Evolutionary conservation across 805 yeast species (phyloP).

Genomic region (Nakazawaea ambrosiae): DNA sequence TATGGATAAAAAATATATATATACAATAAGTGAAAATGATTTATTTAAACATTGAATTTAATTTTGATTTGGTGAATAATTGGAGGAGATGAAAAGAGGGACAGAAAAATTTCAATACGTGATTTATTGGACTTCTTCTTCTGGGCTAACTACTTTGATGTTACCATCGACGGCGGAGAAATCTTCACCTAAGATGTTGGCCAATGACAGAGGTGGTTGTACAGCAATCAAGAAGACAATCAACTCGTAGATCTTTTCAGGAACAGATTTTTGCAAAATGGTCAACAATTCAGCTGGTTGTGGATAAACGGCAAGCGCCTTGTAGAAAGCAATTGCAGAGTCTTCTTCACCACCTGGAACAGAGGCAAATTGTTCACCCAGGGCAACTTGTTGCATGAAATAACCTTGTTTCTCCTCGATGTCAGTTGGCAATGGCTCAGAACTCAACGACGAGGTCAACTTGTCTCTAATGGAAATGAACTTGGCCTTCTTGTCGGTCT

Average conservation of each 20-base stretch:
- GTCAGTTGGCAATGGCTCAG: constrained; percentile 64
- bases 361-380: constrained; percentile 76
- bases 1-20: too few species aligned
- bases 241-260: constrained; percentile 73
- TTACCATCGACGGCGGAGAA: constrained; percentile 6
- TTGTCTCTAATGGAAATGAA: constrained; percentile 54
- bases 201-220: constrained; percentile 78
- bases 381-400: constrained; percentile 77
- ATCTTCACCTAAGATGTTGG: constrained; percentile 51
- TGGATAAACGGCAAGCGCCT: constrained; percentile 89
- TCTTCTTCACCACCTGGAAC: constrained; percentile 63
- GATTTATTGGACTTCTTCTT: constrained; percentile 9
- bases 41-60: too few species aligned
- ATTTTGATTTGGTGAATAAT: too few species aligned
- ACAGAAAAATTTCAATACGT: too few species aligned
- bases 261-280: constrained; percentile 84
- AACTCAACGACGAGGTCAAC: constrained; percentile 55
- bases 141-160: constrained; percentile 7
- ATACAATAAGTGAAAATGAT: too few species aligned
- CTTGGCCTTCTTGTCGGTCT: constrained; percentile 52
- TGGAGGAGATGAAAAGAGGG: too few species aligned
- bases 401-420: constrained; percentile 63
- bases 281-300: constrained; percentile 88
- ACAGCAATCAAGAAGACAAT: constrained; percentile 86
- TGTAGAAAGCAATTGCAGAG: constrained; percentile 88